Evolutionary conservation across 148 eudicot species (phyloP).

Genomic region (Camellia granthamiana): DNA sequence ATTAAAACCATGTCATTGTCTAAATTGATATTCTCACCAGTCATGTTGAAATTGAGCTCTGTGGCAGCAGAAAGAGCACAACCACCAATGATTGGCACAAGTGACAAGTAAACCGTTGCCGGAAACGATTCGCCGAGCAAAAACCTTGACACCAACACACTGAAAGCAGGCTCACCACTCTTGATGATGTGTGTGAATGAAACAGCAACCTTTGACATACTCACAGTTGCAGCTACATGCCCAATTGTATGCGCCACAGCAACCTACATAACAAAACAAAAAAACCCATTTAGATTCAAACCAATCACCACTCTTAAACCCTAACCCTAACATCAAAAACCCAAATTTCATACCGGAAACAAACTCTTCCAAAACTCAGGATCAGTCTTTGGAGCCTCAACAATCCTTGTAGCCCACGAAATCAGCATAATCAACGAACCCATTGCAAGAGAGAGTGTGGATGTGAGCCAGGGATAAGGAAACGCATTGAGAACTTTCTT

Average conservation of each 20-base stretch:
- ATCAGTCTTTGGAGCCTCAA: slow-evolving; percentile 58
- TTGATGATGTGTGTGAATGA: slow-evolving; percentile 29
- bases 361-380: slow-evolving; percentile 54
- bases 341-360: slow-evolving; percentile 42
- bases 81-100: slow-evolving; percentile 23
- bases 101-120: slow-evolving; percentile 18
- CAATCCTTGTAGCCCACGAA: slow-evolving; percentile 60
- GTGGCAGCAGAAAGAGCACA: slow-evolving; percentile 20
- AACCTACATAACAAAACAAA: slow-evolving; percentile 14
- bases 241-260: slow-evolving; percentile 26
- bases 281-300: background rate
- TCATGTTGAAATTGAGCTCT: slow-evolving; percentile 30
- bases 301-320: background rate
- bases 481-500: slow-evolving; percentile 77
- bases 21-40: slow-evolving; percentile 12
- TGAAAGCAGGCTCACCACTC: slow-evolving; percentile 28
- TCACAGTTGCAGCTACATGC: slow-evolving; percentile 26
- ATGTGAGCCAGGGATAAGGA: slow-evolving; percentile 71
- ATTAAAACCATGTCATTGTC: background rate
- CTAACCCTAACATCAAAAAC: slow-evolving; percentile 1
- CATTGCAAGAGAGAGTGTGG: slow-evolving; percentile 69
- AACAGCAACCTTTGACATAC: slow-evolving; percentile 28
- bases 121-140: slow-evolving; percentile 23
- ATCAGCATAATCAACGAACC: slow-evolving; percentile 62
- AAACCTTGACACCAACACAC: slow-evolving; percentile 25